phyloP scores from a whole-genome alignment of 805 yeast genomes.

The Candida ipomoeae region DNA sequence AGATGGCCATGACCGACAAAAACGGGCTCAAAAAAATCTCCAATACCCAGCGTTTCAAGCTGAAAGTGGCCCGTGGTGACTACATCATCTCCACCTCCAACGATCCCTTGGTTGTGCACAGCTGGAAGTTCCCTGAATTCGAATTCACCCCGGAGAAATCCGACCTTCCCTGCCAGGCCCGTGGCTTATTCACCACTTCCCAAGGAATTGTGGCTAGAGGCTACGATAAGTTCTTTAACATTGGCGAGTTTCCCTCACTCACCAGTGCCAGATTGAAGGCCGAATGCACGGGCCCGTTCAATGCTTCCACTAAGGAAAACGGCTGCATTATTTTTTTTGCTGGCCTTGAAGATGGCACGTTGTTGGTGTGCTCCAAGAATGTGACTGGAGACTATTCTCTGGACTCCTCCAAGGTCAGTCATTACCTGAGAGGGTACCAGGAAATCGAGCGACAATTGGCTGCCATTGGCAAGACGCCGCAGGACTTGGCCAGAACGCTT shows the following conservation, averaged over 20 bases:
- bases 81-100: conserved; percentile 15
- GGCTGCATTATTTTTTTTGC: conserved; percentile 88
- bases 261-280: conserved; percentile 2
- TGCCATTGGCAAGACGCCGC: conserved; percentile 31
- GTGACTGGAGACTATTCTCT: conserved; percentile 58
- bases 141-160: conserved; percentile 62
- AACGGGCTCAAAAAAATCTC: conserved; percentile 6
- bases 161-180: conserved; percentile 64
- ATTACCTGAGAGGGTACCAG: conserved; percentile 67
- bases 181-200: conserved; percentile 70
- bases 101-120: conserved; percentile 13
- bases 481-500: conserved; percentile 54
- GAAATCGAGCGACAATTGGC: conserved; percentile 54
- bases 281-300: conserved; percentile 69
- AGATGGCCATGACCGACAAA: conserved; percentile 3
- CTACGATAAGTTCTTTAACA: conserved; percentile 89
- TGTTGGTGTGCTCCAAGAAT: conserved; percentile 88
- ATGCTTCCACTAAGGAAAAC: conserved; percentile 79
- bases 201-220: conserved; percentile 71
- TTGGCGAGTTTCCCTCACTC: conserved; percentile 48
- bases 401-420: conserved; percentile 45
- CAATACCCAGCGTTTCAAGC: neutral
- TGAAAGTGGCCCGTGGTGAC: conserved; percentile 9
- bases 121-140: conserved; percentile 90
- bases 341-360: conserved; percentile 68